These are phyloP conservation scores for Candida glaebosa DNA, from an alignment of 805 yeast species.

Conservation along the genomic window DNA sequence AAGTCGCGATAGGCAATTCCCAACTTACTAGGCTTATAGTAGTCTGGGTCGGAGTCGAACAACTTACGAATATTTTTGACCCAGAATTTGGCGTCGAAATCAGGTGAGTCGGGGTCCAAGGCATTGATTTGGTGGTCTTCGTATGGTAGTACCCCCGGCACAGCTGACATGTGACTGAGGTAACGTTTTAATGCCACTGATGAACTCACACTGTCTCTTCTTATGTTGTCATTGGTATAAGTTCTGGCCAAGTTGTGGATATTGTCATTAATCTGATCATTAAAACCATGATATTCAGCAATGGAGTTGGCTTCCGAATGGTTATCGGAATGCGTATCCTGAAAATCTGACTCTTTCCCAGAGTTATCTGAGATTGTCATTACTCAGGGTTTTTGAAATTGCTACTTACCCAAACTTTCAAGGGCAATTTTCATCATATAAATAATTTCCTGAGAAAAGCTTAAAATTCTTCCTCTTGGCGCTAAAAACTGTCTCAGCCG, in stretches of 20 bases:
- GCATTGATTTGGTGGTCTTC: constrained; percentile 25
- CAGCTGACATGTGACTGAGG: constrained; percentile 49
- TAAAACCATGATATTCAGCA: constrained; percentile 34
- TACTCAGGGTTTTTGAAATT: too few species aligned
- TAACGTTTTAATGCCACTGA: constrained; percentile 29
- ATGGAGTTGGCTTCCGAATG: constrained; percentile 10
- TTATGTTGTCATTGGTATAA: constrained; percentile 19
- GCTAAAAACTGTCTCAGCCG: too few species aligned
- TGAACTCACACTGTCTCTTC: constrained; percentile 9
- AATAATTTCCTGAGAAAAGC: too few species aligned
- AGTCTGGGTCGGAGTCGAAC: constrained; percentile 52
- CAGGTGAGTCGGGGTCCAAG: constrained; percentile 59
- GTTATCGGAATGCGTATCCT: background rate
- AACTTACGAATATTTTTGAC: constrained; percentile 59
- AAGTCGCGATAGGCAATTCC: constrained; percentile 59
- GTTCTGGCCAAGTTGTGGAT: constrained; percentile 44
- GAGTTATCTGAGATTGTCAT: constrained; percentile 7
- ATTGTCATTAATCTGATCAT: constrained; percentile 26
- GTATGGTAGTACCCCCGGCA: constrained; percentile 46
- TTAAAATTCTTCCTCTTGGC: too few species aligned
- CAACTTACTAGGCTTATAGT: constrained; percentile 57
- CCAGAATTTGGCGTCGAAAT: constrained; percentile 63
- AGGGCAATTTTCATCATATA: too few species aligned
- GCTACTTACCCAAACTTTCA: too few species aligned
- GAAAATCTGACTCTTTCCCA: constrained; percentile 8